A percentile compares a stretch with the other conserved stretches of the same genome.
Evolutionary conservation across 768 basidiomycete species (phyloP).

Genomic region (Pleurotus tuber-regium): DNA sequence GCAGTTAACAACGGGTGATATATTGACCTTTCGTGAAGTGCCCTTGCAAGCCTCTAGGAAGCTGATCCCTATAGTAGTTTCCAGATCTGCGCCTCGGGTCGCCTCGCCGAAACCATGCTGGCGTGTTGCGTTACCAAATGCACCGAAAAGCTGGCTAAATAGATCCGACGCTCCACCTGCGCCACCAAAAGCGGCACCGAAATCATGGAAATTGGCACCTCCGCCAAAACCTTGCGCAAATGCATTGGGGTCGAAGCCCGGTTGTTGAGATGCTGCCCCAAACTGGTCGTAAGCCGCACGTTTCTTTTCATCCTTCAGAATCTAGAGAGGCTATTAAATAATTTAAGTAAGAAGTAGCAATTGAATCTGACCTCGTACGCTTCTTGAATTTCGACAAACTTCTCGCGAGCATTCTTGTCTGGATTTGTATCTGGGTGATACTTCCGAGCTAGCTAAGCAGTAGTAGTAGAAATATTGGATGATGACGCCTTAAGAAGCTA

Average conservation of each 20-base stretch:
- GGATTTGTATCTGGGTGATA: constrained; percentile 98
- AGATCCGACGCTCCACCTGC: constrained; percentile 57
- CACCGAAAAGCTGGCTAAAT: constrained; percentile 85
- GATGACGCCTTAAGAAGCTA: not conserved
- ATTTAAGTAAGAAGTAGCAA: not conserved
- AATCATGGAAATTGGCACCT: constrained; percentile 73
- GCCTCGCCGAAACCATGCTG: constrained; percentile 40
- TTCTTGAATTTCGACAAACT: constrained; percentile 94
- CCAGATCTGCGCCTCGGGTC: constrained; percentile 77
- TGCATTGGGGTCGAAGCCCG: constrained; percentile 90
- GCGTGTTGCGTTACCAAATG: constrained; percentile 50
- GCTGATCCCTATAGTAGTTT: constrained; percentile 67
- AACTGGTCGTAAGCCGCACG: constrained; percentile 89
- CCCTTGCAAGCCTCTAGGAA: constrained; percentile 98
- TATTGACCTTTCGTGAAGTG: constrained; percentile 65
- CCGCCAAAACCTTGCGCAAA: constrained; percentile 49
- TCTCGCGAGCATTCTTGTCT: constrained; percentile 84
- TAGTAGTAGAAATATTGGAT: constrained; percentile 14
- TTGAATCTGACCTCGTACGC: constrained; percentile 70
- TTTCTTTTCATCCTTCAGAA: constrained; percentile 92
- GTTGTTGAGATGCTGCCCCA: constrained; percentile 89
- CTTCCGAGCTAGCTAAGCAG: constrained; percentile 86
- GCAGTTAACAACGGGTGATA: constrained; percentile 84
- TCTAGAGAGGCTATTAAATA: constrained; percentile 43
- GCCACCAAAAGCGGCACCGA: constrained; percentile 56